Evolutionary conservation across 73 alveolate species (phyloP), one percentile per base, ranked within the genome.

Genomic region (Urostyla sp.): DNA sequence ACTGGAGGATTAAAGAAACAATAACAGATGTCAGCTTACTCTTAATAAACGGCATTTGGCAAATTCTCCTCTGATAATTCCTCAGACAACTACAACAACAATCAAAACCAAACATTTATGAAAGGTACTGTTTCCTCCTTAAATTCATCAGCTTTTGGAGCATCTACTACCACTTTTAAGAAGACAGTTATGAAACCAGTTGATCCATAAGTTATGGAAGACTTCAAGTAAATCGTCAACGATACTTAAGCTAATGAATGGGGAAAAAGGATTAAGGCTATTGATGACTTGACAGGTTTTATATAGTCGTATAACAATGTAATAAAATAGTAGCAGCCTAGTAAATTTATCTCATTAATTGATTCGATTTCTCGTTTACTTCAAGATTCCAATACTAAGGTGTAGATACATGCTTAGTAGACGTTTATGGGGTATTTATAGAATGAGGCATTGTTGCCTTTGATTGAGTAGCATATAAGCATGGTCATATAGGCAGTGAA

Each of bases 351-450:
- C 6, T 37, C 28, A 5, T 58, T 84, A 0, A 75, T 84, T 3
- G 92, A 84, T 49, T 79, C 72, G 1, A 21, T 74, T 15, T 83
- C 72, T 56, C 43, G 75, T 50, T 56, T 72, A 20, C 58, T 84
- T 0, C 50, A 84, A 30, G 92, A 84, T 63, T 74, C 73, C 67
- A 84, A 84, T 37, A 49, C 92, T 1, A 84, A 84, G 59, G 92
- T 84, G 13, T 72, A 72, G 43, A 37, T 61, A 16, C 83, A 69
- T 48, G 69, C 83, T 5, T 49, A 69, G 45, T 27, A 46, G 30
- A 13, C 83, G 6, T 69, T 69, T 54, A 44, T 67, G n/a, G 36
- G n/a, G 13, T 5, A 46, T 8, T 15, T 69, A 4, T 54, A 34
- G 10, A 69, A 69, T 49, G 54, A 45, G 20, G 49, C 44, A 46